Evolutionary conservation across 1,284 basidiomycete species (phyloP), one percentile per base, ranked within the genome.

Genomic region (Cutaneotrichosporon cyanovorans): DNA sequence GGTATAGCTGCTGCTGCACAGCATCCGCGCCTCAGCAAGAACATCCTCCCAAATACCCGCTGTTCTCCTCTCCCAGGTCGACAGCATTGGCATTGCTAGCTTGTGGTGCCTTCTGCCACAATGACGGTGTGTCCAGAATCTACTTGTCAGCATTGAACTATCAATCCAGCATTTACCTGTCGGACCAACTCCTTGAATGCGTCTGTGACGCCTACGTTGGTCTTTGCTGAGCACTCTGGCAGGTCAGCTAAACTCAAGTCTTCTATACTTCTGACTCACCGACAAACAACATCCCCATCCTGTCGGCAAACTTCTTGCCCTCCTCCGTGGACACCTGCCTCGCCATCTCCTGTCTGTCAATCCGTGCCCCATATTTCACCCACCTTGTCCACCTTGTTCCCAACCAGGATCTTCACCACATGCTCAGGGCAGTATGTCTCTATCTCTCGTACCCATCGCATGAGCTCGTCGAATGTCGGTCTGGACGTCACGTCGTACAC

Each of bases 361-460:
- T 34, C 18, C 2, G 12, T 16, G n/a, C 1, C 5, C 15, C n/a
- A 15, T 8, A 20, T 12, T 8, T 3, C 3, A 62, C 73, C 46
- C 43, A 84, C 87, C 78, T 91, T 92, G 75, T 97, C 93, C 5
- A 93, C 77, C 73, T 97, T 98, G 74, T 98, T 98, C 8, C 78
- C 80, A 2, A 97, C 90, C 22, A 98, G 79, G 61, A 97, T 89
- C 78, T 91, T 89, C 41, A 92, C 87, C n/a, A 95, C 87, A 8
- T 84, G 82, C 19, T 77, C 76, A 1, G 82, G 81, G 40, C 92
- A 87, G 64, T 96, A 97, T 20, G 87, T 93, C 63, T 95, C 89
- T 10, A 98, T 81, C 68, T 98, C 93, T 42, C 81, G 81, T 69
- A 87, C 90, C 93, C 95, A 98, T 45, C 82, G 78, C 12, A 89